A percentile compares a stretch with the other conserved stretches of the same genome.
Evolutionary conservation across 2,329 filamentous ascomycete genomes (phyloP).

Genomic region (Colletotrichum noveboracense): DNA sequence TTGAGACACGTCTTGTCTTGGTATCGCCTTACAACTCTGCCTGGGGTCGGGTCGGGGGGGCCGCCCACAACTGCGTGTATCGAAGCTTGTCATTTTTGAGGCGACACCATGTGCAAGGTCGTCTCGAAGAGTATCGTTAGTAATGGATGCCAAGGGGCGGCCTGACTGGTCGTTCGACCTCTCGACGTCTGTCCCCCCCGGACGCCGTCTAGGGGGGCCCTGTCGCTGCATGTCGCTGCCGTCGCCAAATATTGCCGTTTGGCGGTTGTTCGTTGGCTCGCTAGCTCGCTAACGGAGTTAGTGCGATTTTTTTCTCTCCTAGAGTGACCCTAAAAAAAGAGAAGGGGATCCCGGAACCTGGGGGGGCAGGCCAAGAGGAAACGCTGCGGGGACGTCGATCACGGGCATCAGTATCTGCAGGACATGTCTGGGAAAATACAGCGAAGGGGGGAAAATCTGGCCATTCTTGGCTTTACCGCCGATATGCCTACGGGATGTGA

Average conservation of each 20-base stretch:
- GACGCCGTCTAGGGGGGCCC: not conserved
- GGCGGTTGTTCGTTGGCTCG: not conserved
- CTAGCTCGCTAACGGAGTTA: not conserved
- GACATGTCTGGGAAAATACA: not conserved
- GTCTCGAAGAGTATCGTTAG: not conserved
- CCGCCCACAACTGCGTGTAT: not conserved
- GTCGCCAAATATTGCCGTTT: not conserved
- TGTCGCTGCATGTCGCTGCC: not conserved
- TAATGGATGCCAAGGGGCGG: not conserved
- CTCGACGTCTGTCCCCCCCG: not conserved
- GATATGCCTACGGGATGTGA: not conserved
- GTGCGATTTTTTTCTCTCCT: not conserved
- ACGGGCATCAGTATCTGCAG: constrained; percentile 4
- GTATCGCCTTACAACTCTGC: not conserved
- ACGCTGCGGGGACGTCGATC: constrained; percentile 13
- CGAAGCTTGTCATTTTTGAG: not conserved
- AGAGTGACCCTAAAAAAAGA: not conserved
- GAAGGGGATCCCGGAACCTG: not conserved
- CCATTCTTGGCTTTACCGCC: not conserved
- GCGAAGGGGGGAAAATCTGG: not conserved
- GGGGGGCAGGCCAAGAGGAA: not conserved
- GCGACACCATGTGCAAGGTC: not conserved
- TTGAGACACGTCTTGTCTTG: constrained; percentile 20
- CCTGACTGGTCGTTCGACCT: not conserved
- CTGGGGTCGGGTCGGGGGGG: not conserved